Conservation (phyloP, 129 eudicot species). For the Ambrosia trifida region DNA sequence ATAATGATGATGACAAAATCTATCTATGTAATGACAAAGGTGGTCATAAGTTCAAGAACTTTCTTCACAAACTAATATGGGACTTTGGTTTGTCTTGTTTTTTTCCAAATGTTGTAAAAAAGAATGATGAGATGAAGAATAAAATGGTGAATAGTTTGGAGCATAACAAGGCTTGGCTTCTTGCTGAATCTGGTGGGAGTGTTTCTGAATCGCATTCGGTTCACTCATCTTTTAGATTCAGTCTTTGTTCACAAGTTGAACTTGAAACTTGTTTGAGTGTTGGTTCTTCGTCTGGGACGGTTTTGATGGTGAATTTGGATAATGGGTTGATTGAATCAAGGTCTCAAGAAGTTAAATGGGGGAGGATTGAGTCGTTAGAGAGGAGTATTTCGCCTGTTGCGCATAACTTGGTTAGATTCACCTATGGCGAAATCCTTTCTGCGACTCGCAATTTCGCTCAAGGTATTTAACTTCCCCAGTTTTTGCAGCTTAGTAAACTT, state of each 20-base stretch:
- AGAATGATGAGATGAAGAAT: constrained; percentile 30
- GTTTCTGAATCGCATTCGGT: constrained; percentile 78
- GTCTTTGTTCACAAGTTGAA: constrained; percentile 86
- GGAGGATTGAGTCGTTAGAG: constrained; percentile 75
- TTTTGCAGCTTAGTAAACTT: not conserved
- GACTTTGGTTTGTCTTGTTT: constrained; percentile 75
- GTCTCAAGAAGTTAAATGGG: constrained; percentile 69
- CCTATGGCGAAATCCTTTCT: constrained; percentile 61
- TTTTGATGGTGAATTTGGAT: constrained; percentile 96
- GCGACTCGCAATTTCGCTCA: constrained; percentile 73
- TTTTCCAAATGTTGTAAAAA: constrained; percentile 39
- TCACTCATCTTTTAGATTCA: constrained; percentile 91
- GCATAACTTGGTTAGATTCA: constrained; percentile 64
- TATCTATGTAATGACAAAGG: constrained; percentile 36
- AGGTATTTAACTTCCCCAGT: constrained; percentile 47
- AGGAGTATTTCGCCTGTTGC: constrained; percentile 88
- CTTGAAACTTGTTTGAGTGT: constrained; percentile 79
- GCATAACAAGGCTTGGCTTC: constrained; percentile 90
- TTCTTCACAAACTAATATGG: constrained; percentile 70
- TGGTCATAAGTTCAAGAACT: constrained; percentile 56
- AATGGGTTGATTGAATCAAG: constrained; percentile 59
- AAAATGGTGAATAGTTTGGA: constrained; percentile 43
- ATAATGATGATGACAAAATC: constrained; percentile 25
- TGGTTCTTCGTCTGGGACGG: constrained; percentile 62
- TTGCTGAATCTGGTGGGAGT: constrained; percentile 84